Base-by-base conservation (phyloP, 1,284 basidiomycete species). In the Apiotrichum gamsii region DNA sequence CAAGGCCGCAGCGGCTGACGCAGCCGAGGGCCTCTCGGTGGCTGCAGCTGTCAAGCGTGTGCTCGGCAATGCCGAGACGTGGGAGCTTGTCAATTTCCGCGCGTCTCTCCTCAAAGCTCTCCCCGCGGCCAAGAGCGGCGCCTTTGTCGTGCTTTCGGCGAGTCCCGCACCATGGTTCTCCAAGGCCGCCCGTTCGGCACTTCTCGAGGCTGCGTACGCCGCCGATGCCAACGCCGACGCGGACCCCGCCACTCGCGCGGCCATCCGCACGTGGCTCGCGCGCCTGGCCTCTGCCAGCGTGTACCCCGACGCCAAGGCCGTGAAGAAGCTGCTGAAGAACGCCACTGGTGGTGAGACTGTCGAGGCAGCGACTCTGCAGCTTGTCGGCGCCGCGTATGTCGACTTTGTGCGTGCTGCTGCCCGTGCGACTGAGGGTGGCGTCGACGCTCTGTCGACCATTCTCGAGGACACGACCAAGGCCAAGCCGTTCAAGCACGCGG, bases 191-290 rank as follows among this genome's bases (percentile, higher is more conserved):
- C 47, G 56, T 10, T 14, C 37, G 1, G 37, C 54, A 11, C 45
- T 58, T 14, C 32, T 58, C 14, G 42, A 48, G 6, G 41, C 53
- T 2, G 56, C 56, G 1, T 58, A 58, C 33, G 37, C 33, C 10
- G 39, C 41, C 5, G 54, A 56, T 42, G 42, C 33, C 0, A 38
- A 36, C 6, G 54, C 55, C 39, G 21, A 34, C 3, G 30, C 32
- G 5, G 29, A 34, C 10, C 34, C 24, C 16, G 49, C 45, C 11
- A 33, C 45, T 4, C 43, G 47, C 9, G 23, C 36, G 1, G 45
- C 43, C 1, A 52, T 57, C 29, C 43, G 56, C 5, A 36, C 44
- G 3, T 57, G 52, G 52, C 49, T 58, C n/a, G 46, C 52, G 5
- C 45, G 53, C 8, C 43, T 58, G 1, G 52, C 49, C 5, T 28